A percentile compares a stretch with the other conserved stretches of the same genome.
phyloP scores from a whole-genome alignment of 257 asterid species.

The Marsdenia floribunda region DNA sequence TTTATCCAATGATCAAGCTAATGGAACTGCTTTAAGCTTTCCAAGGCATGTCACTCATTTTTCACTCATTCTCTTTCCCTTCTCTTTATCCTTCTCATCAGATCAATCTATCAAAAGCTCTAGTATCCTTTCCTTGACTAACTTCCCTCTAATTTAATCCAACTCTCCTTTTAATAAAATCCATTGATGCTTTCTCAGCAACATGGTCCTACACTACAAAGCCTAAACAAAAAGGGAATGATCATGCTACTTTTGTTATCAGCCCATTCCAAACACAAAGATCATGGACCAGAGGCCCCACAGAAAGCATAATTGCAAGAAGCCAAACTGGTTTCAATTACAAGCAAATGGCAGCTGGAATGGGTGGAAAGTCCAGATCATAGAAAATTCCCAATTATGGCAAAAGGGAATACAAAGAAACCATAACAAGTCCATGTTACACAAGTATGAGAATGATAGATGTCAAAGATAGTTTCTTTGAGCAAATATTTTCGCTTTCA shows the following conservation, averaged over 20 bases:
- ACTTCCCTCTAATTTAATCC: not conserved
- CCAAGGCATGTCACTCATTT: not conserved
- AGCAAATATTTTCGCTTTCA: not conserved
- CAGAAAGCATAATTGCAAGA: conserved; percentile 2
- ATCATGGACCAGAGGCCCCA: conserved; percentile 14
- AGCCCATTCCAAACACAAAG: conserved; percentile 5
- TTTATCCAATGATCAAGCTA: not conserved
- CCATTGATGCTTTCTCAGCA: not conserved
- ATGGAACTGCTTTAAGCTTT: not conserved
- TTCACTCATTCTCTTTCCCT: not conserved
- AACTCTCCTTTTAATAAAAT: not conserved
- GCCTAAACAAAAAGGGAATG: conserved; percentile 3
- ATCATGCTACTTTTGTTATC: not conserved
- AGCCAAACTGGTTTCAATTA: conserved; percentile 2
- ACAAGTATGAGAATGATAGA: not conserved
- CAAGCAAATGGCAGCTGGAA: conserved; percentile 4
- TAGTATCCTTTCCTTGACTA: not conserved
- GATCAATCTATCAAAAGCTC: not conserved
- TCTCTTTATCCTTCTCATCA: not conserved
- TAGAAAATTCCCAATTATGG: not conserved
- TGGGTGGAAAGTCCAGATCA: conserved; percentile 2
- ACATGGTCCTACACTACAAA: conserved; percentile 2
- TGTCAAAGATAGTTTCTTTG: not conserved
- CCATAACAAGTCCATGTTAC: conserved; percentile 1
- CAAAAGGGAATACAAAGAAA: not conserved